Base-by-base conservation (phyloP, 768 basidiomycete species). In the Naganishia antarctica region DNA sequence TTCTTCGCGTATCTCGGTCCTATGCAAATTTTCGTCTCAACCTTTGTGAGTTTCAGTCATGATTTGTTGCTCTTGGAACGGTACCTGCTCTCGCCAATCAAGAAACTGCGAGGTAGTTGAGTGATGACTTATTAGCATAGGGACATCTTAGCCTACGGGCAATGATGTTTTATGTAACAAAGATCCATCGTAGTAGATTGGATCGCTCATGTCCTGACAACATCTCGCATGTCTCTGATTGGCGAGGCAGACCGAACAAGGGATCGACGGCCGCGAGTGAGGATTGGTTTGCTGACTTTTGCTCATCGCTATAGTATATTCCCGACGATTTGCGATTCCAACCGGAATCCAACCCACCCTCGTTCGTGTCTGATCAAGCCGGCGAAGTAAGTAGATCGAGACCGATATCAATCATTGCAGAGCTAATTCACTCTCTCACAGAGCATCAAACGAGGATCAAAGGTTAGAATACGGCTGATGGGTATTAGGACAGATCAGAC, bases 1-100 rank as follows among this genome's bases (percentile, higher is more conserved):
- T 96, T 99, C 80, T 97, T 97, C 70, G 91, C 90, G 58, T 91
- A 96, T 68, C 92, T 93, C 49, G 96, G 96, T 34, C 96, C 96
- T 15, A 75, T 98, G 65, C 85, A 86, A 26, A 91, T 96, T 50
- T 99, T 99, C 76, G 90, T 98, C 26, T 94, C 93, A 13, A 90
- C 90, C 70, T 93, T 96, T 80, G 94, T 96, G 68, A 67, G 84
- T 78, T 4, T 57, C 37, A 45, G 13, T 21, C 31, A 8, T 63
- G 15, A n/a, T n/a, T n/a, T 49, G 29, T 40, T 50, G 37, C 12
- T 44, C 31, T 25, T 37, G 31, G 26, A 26, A 50, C 13, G 34
- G 43, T 37, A 45, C n/a, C 37, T 34, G 37, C 58, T 31, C 50
- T n/a, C 48, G 44, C 32, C 21, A 37, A 44, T 49, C 32, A 29